Conservation (phyloP, 179 eudicot species). For the Vitellaria paradoxa region DNA sequence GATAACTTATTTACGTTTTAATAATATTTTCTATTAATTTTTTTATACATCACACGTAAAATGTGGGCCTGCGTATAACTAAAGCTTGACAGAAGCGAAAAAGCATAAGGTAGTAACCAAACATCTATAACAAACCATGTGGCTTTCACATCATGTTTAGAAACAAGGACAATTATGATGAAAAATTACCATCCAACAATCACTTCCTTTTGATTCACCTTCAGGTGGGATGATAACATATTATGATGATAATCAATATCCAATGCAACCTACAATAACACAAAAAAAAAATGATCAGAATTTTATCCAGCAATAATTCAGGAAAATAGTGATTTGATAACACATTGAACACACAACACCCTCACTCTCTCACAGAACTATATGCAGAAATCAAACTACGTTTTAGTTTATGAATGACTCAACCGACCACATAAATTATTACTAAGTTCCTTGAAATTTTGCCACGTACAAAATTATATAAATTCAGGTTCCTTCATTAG, state of each 20-base stretch:
- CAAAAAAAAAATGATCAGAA: background rate
- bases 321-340: background rate
- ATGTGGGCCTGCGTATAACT: no score
- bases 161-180: background rate
- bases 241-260: conserved; percentile 96
- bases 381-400: background rate
- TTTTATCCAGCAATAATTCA: background rate
- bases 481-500: background rate
- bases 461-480: background rate
- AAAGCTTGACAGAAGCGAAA: no score
- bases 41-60: no score
- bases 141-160: background rate
- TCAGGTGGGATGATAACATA: conserved; percentile 83
- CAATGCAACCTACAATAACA: conserved; percentile 69
- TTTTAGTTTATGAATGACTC: background rate
- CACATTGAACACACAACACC: background rate
- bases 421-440: background rate
- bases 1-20: no score
- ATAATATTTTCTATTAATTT: no score
- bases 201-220: conserved; percentile 95
- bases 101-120: no score
- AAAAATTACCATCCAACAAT: conserved; percentile 91
- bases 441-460: background rate
- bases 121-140: no score
- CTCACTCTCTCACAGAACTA: background rate